These are phyloP conservation scores for Sequoia sempervirens DNA, from an alignment of 75 land plant genomes.

Conservation along the genomic window DNA sequence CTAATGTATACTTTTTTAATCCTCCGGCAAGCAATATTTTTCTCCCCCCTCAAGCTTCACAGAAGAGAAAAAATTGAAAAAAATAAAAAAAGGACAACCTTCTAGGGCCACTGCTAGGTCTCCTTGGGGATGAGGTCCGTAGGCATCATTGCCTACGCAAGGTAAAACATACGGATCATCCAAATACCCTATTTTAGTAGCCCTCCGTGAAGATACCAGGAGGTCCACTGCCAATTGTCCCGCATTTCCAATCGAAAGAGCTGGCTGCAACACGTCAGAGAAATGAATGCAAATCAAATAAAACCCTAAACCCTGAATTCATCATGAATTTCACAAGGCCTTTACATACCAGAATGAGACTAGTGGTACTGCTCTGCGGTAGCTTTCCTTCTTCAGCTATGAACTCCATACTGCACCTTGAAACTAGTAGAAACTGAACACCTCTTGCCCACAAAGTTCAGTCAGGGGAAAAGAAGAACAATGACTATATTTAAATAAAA, in stretches of 20 bases:
- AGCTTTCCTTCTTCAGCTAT: conserved; percentile 10
- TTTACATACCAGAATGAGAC: conserved; percentile 25
- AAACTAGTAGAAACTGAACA: neutral
- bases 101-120: conserved; percentile 81
- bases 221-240: conserved; percentile 93
- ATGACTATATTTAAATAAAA: no score
- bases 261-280: conserved; percentile 50
- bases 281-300: neutral
- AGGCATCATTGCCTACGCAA: conserved; percentile 97
- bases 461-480: neutral
- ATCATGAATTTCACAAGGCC: neutral
- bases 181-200: conserved; percentile 67
- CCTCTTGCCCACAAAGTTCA: neutral
- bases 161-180: conserved; percentile 86
- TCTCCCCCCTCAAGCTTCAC: no score
- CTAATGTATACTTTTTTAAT: no score
- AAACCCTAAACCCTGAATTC: neutral
- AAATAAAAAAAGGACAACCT: conserved; percentile 32
- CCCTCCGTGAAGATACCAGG: conserved; percentile 50
- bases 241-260: conserved; percentile 92
- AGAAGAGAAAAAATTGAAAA: neutral
- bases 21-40: no score
- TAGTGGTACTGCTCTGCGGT: conserved; percentile 12
- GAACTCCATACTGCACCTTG: conserved; percentile 16
- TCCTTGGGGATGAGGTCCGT: conserved; percentile 59